Evolutionary conservation across 495 filamentous ascomycete species (phyloP).

Genomic region (Tuber indicum): DNA sequence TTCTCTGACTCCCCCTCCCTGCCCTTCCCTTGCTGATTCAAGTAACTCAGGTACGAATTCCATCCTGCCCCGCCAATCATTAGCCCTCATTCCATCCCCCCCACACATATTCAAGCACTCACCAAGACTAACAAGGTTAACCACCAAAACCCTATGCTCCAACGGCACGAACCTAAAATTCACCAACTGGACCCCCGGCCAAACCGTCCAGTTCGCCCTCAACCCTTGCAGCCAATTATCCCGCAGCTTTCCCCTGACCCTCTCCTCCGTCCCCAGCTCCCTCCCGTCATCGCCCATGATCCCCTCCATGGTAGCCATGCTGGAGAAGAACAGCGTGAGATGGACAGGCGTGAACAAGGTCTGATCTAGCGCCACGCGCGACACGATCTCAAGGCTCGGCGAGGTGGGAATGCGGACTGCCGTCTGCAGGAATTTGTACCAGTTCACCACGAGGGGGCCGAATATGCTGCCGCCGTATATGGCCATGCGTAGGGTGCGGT

Average conservation of each 20-base stretch:
- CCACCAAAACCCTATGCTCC: slow-evolving; percentile 76
- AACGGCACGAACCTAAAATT: slow-evolving; percentile 91
- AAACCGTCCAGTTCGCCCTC: slow-evolving; percentile 81
- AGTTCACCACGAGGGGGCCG: slow-evolving; percentile 80
- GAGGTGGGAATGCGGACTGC: slow-evolving; percentile 58
- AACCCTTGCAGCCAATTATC: slow-evolving; percentile 62
- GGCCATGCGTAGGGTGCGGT: slow-evolving; percentile 81
- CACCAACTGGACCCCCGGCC: slow-evolving; percentile 81
- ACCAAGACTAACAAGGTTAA: slow-evolving; percentile 77
- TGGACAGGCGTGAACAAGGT: slow-evolving; percentile 76
- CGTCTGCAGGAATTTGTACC: slow-evolving; percentile 74
- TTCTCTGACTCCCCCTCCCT: neutral
- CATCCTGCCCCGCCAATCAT: slow-evolving; percentile 55
- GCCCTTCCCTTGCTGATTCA: slow-evolving; percentile 53
- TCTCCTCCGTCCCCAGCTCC: neutral
- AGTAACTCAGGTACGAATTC: slow-evolving; percentile 89
- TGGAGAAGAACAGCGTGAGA: slow-evolving; percentile 72
- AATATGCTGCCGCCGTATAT: slow-evolving; percentile 89
- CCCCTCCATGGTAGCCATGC: slow-evolving; percentile 86
- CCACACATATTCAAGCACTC: slow-evolving; percentile 38
- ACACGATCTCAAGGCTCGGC: slow-evolving; percentile 62
- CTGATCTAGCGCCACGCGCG: slow-evolving; percentile 79
- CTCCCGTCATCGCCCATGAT: slow-evolving; percentile 45
- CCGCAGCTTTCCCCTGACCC: slow-evolving; percentile 57
- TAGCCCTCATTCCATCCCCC: neutral